phyloP scores from a whole-genome alignment of 202 grass and related monocot species.

The Saccharum hybrid region DNA sequence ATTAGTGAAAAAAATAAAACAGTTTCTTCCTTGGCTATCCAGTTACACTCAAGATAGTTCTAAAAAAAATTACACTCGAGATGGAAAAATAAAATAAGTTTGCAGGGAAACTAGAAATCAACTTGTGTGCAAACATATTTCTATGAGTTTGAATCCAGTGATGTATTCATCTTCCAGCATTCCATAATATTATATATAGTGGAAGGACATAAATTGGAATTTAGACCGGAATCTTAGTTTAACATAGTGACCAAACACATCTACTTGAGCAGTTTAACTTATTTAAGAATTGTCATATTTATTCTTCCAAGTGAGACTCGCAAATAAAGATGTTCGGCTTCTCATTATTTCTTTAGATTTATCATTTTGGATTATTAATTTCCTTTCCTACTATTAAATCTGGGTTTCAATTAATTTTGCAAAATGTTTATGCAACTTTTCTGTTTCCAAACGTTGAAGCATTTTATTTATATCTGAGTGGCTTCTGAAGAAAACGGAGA shows the following conservation, averaged over 20 bases:
- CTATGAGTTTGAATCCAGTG: not conserved
- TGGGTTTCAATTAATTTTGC: not conserved
- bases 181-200: not conserved
- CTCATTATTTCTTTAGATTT: not conserved
- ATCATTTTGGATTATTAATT: not conserved
- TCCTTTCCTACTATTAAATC: not conserved
- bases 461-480: not conserved
- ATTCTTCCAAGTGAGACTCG: not conserved
- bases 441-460: not conserved
- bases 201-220: not conserved
- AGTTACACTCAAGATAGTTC: not conserved
- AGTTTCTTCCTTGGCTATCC: not conserved
- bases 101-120: not conserved
- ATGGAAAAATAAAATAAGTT: slow-evolving; percentile 1
- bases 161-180: not conserved
- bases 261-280: not conserved
- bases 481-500: not conserved
- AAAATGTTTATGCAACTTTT: not conserved
- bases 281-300: not conserved
- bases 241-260: not conserved
- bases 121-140: not conserved
- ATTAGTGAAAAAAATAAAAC: not conserved
- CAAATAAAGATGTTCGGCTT: not conserved
- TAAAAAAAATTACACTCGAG: too few relatives aligned
- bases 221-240: not conserved